Conservation (phyloP, 129 eudicot species). For the Glebionis coronaria region DNA sequence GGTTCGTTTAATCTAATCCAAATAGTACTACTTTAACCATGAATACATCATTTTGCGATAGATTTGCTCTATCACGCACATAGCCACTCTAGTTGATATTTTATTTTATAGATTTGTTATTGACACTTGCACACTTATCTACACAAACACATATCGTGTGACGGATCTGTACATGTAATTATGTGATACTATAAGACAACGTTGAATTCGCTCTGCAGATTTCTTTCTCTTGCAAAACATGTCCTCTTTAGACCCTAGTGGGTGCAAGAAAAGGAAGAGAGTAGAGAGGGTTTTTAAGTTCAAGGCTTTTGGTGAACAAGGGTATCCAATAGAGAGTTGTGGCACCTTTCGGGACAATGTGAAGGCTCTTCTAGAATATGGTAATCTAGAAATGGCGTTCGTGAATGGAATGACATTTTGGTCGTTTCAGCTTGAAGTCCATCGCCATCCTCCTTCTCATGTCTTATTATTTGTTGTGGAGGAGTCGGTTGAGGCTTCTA, state of each 20-base stretch:
- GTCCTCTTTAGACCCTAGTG: conserved; percentile 57
- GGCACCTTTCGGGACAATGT: conserved; percentile 81
- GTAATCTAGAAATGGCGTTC: conserved; percentile 46
- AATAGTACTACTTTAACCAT: conserved; percentile 31
- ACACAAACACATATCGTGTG: conserved; percentile 60
- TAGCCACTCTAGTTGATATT: conserved; percentile 31
- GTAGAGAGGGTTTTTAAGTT: conserved; percentile 75
- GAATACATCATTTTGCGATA: conserved; percentile 42
- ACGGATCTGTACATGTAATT: conserved; percentile 34
- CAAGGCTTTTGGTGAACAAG: conserved; percentile 74
- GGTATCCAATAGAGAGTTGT: conserved; percentile 63
- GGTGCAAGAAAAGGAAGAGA: conserved; percentile 84
- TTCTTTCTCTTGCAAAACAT: conserved; percentile 36
- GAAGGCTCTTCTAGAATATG: conserved; percentile 64
- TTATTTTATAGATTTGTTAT: not conserved
- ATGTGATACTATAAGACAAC: conserved; percentile 30
- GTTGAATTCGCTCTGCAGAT: conserved; percentile 23
- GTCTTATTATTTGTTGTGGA: conserved; percentile 77
- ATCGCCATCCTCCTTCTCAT: conserved; percentile 62
- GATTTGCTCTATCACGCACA: conserved; percentile 61
- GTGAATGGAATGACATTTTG: conserved; percentile 57
- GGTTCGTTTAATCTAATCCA: conserved; percentile 39
- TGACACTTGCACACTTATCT: conserved; percentile 26
- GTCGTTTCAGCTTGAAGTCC: conserved; percentile 92
- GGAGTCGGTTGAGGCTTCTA: conserved; percentile 61